Conservation (phyloP, 345 rosid species). For the Rhodamnia argentea region DNA sequence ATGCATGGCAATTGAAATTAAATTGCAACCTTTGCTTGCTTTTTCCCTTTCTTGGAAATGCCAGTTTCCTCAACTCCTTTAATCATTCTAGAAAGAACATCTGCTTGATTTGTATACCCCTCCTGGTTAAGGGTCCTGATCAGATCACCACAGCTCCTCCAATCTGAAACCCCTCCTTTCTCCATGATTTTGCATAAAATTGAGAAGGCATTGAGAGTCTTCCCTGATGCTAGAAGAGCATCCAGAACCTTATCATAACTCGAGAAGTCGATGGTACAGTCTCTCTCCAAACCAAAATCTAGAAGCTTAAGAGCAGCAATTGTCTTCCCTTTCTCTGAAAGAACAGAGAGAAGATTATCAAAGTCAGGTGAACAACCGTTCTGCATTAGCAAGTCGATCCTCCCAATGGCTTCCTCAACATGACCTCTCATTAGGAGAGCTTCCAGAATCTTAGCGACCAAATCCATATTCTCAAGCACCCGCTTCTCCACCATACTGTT, state of each 20-base stretch:
- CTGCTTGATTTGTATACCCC: constrained; percentile 87
- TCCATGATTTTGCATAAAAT: constrained; percentile 67
- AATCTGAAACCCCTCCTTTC: constrained; percentile 57
- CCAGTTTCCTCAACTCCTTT: constrained; percentile 26
- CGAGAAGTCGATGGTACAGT: constrained; percentile 38
- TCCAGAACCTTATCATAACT: constrained; percentile 81
- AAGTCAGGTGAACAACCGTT: constrained; percentile 40
- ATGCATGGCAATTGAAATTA: not conserved
- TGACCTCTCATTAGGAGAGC: constrained; percentile 86
- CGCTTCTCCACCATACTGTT: constrained; percentile 80
- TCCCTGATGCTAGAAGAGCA: constrained; percentile 69
- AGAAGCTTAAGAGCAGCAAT: constrained; percentile 74
- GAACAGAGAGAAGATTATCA: constrained; percentile 43
- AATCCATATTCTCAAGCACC: constrained; percentile 66
- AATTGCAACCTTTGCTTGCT: constrained; percentile 8
- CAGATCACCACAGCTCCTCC: constrained; percentile 64
- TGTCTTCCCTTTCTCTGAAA: constrained; percentile 77
- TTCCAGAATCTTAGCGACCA: constrained; percentile 68
- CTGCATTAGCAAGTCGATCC: constrained; percentile 62
- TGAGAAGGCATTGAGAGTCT: constrained; percentile 86
- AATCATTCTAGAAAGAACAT: constrained; percentile 68
- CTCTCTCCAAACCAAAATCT: constrained; percentile 67
- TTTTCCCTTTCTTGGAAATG: constrained; percentile 28
- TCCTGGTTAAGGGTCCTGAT: constrained; percentile 71
- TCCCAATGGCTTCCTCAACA: constrained; percentile 82